These are phyloP conservation scores for Yamagishiella unicocca DNA, from an alignment of 139 green algal genomes.

Conservation along the genomic window DNA sequence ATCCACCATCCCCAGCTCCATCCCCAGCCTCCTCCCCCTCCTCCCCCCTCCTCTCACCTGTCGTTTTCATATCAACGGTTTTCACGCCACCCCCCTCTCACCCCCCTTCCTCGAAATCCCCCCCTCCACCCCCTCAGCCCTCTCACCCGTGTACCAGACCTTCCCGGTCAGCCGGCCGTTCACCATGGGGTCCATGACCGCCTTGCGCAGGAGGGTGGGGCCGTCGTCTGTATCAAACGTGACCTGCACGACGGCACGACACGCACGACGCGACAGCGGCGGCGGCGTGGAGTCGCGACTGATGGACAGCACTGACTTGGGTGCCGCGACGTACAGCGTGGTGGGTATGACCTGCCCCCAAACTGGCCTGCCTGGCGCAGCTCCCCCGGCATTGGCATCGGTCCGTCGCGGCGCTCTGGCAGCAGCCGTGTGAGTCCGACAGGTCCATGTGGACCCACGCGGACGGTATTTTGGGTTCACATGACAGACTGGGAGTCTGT, in stretches of 20 bases:
- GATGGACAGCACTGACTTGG: background rate
- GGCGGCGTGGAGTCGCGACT: no score
- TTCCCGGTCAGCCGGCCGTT: conserved; percentile 30
- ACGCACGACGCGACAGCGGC: no score
- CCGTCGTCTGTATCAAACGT: background rate
- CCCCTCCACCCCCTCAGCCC: background rate
- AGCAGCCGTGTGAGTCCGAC: no score
- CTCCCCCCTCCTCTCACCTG: background rate
- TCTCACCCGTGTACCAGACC: conserved; percentile 26
- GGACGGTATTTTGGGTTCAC: background rate
- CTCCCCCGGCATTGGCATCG: no score
- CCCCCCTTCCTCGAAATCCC: background rate
- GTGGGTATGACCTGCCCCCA: background rate
- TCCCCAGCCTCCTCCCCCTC: background rate
- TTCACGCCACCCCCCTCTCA: background rate
- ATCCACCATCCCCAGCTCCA: background rate
- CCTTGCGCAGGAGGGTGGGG: background rate
- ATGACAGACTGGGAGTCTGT: background rate
- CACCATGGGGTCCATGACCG: conserved; percentile 33
- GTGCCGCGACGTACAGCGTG: background rate
- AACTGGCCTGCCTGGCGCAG: background rate
- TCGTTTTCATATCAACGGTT: no score
- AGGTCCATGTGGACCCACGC: no score
- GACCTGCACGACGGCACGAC: background rate
- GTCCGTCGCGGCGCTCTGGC: no score